Conservation (phyloP, 495 filamentous ascomycete genomes). For the Xylaria sp. region DNA sequence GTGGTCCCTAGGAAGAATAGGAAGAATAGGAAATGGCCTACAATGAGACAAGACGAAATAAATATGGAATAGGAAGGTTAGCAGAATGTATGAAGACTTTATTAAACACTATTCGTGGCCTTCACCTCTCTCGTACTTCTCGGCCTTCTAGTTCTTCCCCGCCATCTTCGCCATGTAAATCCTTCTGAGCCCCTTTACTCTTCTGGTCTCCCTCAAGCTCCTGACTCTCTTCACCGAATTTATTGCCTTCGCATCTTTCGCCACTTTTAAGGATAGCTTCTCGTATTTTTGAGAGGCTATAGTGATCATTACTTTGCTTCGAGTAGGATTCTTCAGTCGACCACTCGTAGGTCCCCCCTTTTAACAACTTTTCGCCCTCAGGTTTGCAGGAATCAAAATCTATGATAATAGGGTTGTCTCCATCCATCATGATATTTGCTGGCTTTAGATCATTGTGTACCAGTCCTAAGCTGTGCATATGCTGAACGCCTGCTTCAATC, state of each 20-base stretch:
- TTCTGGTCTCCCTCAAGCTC: background rate
- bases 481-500: constrained; percentile 38
- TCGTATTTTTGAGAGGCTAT: background rate
- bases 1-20: background rate
- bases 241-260: background rate
- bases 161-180: background rate
- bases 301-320: background rate
- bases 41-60: background rate
- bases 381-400: constrained; percentile 50
- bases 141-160: background rate
- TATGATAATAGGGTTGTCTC: constrained; percentile 45
- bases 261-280: background rate
- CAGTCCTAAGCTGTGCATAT: constrained; percentile 40
- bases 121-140: background rate
- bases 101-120: background rate
- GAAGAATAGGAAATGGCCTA: background rate
- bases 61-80: background rate
- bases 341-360: constrained; percentile 30
- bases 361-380: constrained; percentile 37
- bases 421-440: constrained; percentile 43
- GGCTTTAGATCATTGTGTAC: constrained; percentile 43
- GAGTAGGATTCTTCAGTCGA: background rate
- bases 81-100: background rate
- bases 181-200: background rate
- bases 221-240: background rate